These are phyloP conservation scores for Vickermania ingenoplastis DNA, from an alignment of 208 protist genomes.

Conservation along the genomic window DNA sequence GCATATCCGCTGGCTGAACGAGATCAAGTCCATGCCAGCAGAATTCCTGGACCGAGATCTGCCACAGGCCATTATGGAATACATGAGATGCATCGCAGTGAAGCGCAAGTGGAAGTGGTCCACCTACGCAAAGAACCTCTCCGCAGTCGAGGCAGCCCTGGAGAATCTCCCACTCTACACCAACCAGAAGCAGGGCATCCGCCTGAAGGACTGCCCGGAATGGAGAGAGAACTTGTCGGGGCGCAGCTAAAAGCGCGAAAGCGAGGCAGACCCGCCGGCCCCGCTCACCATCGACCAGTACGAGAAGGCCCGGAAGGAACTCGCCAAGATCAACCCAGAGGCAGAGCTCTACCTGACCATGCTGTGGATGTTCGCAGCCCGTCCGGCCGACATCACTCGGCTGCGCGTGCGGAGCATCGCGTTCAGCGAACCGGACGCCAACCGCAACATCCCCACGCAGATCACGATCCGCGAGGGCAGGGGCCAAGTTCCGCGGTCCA, in stretches of 20 bases:
- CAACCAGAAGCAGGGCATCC: not conserved
- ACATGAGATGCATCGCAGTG: not conserved
- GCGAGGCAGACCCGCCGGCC: not conserved
- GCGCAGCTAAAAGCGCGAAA: not conserved
- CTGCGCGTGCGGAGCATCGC: not conserved
- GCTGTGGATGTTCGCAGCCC: not conserved
- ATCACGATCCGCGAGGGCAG: not conserved
- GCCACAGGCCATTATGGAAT: not conserved
- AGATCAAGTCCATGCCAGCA: not conserved
- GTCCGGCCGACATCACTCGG: not conserved
- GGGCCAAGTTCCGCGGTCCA: not conserved
- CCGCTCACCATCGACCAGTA: not conserved
- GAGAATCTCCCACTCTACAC: slow-evolving; percentile 1
- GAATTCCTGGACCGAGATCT: not conserved
- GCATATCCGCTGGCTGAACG: not conserved
- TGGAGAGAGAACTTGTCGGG: not conserved
- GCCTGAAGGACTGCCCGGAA: not conserved
- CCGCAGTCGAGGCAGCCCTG: not conserved
- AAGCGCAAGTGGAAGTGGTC: not conserved
- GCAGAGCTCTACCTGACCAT: not conserved
- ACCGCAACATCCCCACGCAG: not conserved
- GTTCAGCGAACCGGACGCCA: too few relatives aligned
- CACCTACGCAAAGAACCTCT: not conserved
- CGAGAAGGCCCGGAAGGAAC: not conserved
- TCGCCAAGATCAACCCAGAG: not conserved